Evolutionary conservation across 1,139 yeast genomes (phyloP), one percentile per base, ranked within the genome.

Genomic region (Blastobotrys buckinghamii): DNA sequence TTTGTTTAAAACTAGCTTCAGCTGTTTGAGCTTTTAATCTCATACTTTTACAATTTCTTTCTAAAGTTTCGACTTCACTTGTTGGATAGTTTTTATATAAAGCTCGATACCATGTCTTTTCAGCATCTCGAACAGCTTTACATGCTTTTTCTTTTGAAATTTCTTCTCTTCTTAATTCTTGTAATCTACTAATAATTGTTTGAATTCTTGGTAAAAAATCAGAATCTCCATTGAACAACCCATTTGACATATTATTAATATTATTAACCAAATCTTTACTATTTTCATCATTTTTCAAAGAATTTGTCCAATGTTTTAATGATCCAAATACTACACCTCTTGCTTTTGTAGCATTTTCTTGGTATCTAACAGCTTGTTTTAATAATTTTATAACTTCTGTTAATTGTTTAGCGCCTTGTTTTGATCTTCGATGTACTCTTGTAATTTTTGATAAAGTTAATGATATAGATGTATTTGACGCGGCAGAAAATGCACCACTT

Each of bases 81-180:
- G 44, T 39, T 7, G 55, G 40, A 17, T 51, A 39, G 36, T 53
- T 52, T 39, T 58, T 58, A 43, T 58, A 58, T 26, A 55, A 44
- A 1, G 59, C 55, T 24, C 51, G 52, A 38, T 55, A 55, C 29
- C 52, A 55, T 4, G 53, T 49, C 32, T 49, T 49, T 38, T 57
- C 59, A 9, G 58, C 54, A 17, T 44, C 47, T 3, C 40, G 39
- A 20, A 55, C 42, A 1, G 53, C 54, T 38, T 51, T 50, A 13
- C 39, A 49, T 1, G 49, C 42, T 16, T 47, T 50, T 24, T 51
- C 50, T 37, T 47, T 52, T 16, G 47, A 22, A 4, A 50, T 51
- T 40, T 58, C 61, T 34, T 56, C 55, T 27, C 42, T 36, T 30
- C 49, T 49, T 8, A 58, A 49, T 7, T 53, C 49, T 36, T 56